Evolutionary conservation across 2,329 filamentous ascomycete species (phyloP), one percentile per base, ranked within the genome.

Genomic region (Nigrograna mackinnonii): DNA sequence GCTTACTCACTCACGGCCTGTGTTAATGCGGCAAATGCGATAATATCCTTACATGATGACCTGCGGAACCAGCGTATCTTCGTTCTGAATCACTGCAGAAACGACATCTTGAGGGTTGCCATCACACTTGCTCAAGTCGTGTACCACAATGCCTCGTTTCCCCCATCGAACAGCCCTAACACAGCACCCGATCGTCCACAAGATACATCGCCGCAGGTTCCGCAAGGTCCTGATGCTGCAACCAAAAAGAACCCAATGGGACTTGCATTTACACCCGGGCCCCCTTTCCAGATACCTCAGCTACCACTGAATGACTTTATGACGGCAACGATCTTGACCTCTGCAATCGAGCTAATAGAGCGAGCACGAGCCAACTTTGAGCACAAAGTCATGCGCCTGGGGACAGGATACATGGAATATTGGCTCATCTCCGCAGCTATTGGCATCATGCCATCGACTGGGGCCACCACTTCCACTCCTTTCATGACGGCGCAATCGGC

Each of bases 351-450:
- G 5, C 54, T 68, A 6, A 43, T 69, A 3, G 60, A 64, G 28
- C 58, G 53, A n/a, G 54, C 58, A 0, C 43, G 57, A 4, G 39
- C 56, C 6, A 46, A 63, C 6, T 66, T 63, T 32, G 65, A 69
- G 28, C 39, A 54, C 5, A 68, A 68, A 38, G 50, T 67, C 9
- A 56, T 63, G 52, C 62, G 64, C 6, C 49, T 68, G 9, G 65
- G 64, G 6, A 66, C 62, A 2, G 65, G 60, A 2, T 68, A 64
- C 30, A 64, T 67, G 57, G 64, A 68, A 37, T 65, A 54, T 41
- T 67, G 62, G 56, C 46, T 66, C 6, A 43, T 68, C 22, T 57
- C 49, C n/a, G 57, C 65, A 14, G 60, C 60, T 2, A 45, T 60
- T 14, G 54, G 52, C 6, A 60, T 67, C 45, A 55, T 68, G 13